Percentiles rank a stretch among this genome's conserved stretches.
Conservation (phyloP, 805 yeast species). For the Candida nonsorbophila region DNA sequence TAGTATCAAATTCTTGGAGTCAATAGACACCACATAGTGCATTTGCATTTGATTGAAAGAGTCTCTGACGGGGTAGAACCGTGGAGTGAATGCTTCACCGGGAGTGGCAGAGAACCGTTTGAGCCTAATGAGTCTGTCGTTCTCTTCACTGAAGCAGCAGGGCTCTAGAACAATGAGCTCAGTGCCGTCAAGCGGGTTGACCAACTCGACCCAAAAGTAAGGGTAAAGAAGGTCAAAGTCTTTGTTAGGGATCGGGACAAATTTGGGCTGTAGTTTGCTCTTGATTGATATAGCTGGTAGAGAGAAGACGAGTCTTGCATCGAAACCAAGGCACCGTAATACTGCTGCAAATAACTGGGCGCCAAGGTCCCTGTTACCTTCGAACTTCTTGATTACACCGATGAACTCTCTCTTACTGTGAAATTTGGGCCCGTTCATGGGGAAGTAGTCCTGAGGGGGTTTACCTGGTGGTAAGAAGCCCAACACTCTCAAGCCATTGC, state of each 20-base stretch:
- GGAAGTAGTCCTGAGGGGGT: conserved; percentile 12
- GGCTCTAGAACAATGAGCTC: conserved; percentile 24
- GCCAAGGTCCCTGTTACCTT: conserved; percentile 27
- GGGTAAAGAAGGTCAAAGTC: conserved; percentile 30
- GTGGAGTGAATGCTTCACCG: conserved; percentile 7
- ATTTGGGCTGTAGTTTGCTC: conserved; percentile 17
- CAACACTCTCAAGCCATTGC: conserved; percentile 24
- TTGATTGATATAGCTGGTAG: conserved; percentile 18
- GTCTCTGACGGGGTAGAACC: conserved; percentile 15
- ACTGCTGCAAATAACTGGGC: conserved; percentile 28
- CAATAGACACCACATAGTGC: conserved; percentile 22
- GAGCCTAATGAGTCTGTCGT: conserved; percentile 15
- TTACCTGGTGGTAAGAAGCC: conserved; percentile 17
- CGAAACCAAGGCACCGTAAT: conserved; percentile 22
- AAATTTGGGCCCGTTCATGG: conserved; percentile 13
- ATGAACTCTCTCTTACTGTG: conserved; percentile 5
- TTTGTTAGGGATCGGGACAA: conserved; percentile 17
- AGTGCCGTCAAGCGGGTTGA: conserved; percentile 20
- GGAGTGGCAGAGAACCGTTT: conserved; percentile 9
- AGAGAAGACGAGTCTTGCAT: conserved; percentile 25
- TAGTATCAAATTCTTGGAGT: conserved; percentile 11
- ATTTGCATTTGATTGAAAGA: conserved; percentile 23
- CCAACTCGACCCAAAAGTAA: conserved; percentile 31
- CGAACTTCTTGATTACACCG: conserved; percentile 14
- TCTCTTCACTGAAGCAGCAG: conserved; percentile 23